These are phyloP conservation scores for Tulasnella sp. DNA, from an alignment of 768 basidiomycete genomes.

Conservation along the genomic window DNA sequence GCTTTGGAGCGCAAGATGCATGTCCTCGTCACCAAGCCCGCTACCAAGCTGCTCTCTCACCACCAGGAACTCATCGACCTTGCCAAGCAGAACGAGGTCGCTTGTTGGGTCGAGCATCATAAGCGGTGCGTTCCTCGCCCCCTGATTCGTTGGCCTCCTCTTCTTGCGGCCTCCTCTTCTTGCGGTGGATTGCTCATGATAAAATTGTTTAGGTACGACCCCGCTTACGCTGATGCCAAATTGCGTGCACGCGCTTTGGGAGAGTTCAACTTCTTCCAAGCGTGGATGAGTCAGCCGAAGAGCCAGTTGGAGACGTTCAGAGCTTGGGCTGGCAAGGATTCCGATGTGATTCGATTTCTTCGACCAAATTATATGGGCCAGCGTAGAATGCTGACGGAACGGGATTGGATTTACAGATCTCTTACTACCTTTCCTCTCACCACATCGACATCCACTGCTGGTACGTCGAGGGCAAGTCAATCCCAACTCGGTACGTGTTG, in stretches of 20 bases:
- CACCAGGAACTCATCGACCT: slow-evolving; percentile 71
- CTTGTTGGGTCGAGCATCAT: slow-evolving; percentile 93
- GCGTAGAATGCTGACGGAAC: no score
- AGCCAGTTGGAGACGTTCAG: slow-evolving; percentile 90
- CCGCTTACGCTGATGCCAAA: slow-evolving; percentile 86
- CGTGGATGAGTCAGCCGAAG: slow-evolving; percentile 98
- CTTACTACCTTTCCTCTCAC: slow-evolving; percentile 88
- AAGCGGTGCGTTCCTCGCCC: slow-evolving; percentile 48
- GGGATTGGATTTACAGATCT: no score
- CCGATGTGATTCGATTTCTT: slow-evolving; percentile 73
- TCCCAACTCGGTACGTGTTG: not conserved
- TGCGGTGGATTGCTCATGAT: no score
- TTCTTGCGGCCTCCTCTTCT: no score
- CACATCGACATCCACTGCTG: slow-evolving; percentile 56
- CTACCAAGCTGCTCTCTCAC: slow-evolving; percentile 75
- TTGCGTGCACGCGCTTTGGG: slow-evolving; percentile 67
- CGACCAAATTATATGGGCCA: not conserved
- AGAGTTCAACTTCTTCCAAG: slow-evolving; percentile 92
- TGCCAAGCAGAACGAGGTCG: slow-evolving; percentile 68
- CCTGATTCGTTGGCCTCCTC: no score
- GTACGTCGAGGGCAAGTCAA: slow-evolving; percentile 28
- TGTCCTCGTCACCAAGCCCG: slow-evolving; percentile 89
- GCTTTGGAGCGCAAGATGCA: slow-evolving; percentile 81
- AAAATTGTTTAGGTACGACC: slow-evolving; percentile 43
- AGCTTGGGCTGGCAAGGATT: slow-evolving; percentile 91